Evolutionary conservation across 257 asterid genomes (phyloP).

Genomic region (Plantago major): DNA sequence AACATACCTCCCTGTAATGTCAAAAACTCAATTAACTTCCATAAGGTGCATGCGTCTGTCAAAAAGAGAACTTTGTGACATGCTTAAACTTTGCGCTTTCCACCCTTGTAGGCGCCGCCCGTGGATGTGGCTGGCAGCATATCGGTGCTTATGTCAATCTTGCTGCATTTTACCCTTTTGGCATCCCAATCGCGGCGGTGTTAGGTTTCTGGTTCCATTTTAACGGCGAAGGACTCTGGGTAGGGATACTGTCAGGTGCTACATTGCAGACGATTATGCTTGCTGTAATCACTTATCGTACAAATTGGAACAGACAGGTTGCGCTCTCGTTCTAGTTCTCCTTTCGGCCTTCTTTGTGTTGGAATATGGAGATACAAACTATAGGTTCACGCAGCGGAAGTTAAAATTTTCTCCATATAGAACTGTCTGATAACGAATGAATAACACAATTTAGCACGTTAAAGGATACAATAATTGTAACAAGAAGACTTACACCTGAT

Average conservation of each 20-base stretch:
- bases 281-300: conserved; percentile 49
- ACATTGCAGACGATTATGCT: too few species aligned
- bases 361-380: too few species aligned
- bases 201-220: conserved; percentile 54
- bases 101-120: conserved; percentile 58
- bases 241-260: conserved; percentile 59
- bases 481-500: too few species aligned
- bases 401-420: too few species aligned
- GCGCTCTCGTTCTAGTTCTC: too few species aligned
- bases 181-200: conserved; percentile 61
- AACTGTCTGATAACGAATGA: too few species aligned
- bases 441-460: too few species aligned
- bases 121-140: conserved; percentile 95
- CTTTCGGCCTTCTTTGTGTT: too few species aligned
- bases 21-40: background rate
- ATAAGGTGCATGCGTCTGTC: too few species aligned
- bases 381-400: too few species aligned
- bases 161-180: conserved; percentile 66
- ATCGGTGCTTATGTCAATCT: conserved; percentile 78
- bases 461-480: too few species aligned
- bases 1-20: too few species aligned
- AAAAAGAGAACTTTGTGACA: background rate
- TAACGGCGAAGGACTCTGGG: conserved; percentile 80
- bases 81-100: background rate
- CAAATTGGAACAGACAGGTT: conserved; percentile 77